A percentile compares a stretch with the other conserved stretches of the same genome.
Conservation (phyloP, 495 filamentous ascomycete species). For the Mycothermus thermophilus region DNA sequence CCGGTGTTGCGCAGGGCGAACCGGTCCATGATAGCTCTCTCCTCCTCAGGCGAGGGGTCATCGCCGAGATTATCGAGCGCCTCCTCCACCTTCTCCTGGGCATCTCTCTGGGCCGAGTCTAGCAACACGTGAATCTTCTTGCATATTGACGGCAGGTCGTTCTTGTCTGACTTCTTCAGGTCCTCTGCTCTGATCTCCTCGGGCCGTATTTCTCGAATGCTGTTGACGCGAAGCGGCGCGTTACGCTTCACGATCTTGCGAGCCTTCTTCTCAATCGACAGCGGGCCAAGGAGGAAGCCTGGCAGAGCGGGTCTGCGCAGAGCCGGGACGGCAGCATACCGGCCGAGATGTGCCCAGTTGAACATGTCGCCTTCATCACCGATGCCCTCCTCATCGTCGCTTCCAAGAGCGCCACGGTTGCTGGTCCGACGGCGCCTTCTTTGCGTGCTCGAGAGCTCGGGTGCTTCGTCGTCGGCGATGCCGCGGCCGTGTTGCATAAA, state of each 20-base stretch:
- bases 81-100: slow-evolving; percentile 30
- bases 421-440: slow-evolving; percentile 23
- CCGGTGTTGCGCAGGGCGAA: slow-evolving; percentile 46
- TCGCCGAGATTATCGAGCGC: slow-evolving; percentile 21
- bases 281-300: slow-evolving; percentile 76
- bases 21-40: slow-evolving; percentile 36
- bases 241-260: slow-evolving; percentile 54
- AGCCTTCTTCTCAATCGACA: slow-evolving; percentile 74
- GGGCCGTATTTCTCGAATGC: slow-evolving; percentile 53
- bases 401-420: slow-evolving; percentile 13
- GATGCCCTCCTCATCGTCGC: slow-evolving; percentile 31
- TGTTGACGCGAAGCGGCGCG: slow-evolving; percentile 45
- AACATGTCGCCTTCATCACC: slow-evolving; percentile 63
- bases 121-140: slow-evolving; percentile 46
- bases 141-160: slow-evolving; percentile 55
- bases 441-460: slow-evolving; percentile 34
- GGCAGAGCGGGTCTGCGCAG: slow-evolving; percentile 63
- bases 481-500: slow-evolving; percentile 61
- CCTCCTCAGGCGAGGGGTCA: slow-evolving; percentile 15
- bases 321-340: slow-evolving; percentile 54
- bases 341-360: slow-evolving; percentile 79
- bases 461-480: slow-evolving; percentile 26
- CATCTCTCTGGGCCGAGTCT: slow-evolving; percentile 24
- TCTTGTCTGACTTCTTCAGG: slow-evolving; percentile 55
- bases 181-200: slow-evolving; percentile 59